Conservation (phyloP, 2,329 filamentous ascomycete species). For the Elsinoe necatrix region DNA sequence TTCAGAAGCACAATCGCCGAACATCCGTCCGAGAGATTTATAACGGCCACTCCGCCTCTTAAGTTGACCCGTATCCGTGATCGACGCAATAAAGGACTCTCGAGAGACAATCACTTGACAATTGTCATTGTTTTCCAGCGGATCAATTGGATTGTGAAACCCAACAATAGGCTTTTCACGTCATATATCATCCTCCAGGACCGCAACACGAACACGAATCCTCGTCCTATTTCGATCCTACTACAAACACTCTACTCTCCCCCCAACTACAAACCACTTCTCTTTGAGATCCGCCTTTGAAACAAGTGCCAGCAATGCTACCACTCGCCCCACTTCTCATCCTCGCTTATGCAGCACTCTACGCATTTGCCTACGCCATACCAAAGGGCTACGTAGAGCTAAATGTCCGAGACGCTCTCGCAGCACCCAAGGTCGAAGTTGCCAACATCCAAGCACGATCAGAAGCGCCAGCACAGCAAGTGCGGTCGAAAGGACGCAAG, state of each 20-base stretch:
- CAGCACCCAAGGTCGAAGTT: neutral
- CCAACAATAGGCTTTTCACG: neutral
- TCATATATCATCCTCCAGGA: neutral
- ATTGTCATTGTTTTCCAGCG: neutral
- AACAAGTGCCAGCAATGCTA: slow-evolving; percentile 14
- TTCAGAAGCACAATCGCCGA: neutral
- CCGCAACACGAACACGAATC: neutral
- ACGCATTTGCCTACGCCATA: slow-evolving; percentile 15
- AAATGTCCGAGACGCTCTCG: slow-evolving; percentile 11
- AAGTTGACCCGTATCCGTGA: neutral
- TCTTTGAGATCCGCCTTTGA: too few relatives aligned
- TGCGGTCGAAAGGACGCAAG: neutral
- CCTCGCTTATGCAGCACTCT: slow-evolving; percentile 13
- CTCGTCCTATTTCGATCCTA: neutral
- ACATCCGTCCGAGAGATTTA: slow-evolving; percentile 10
- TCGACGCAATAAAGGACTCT: neutral
- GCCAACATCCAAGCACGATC: neutral
- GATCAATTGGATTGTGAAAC: neutral
- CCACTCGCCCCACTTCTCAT: slow-evolving; percentile 7
- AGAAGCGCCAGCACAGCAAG: neutral
- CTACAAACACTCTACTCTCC: neutral
- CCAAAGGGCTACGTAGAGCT: slow-evolving; percentile 1
- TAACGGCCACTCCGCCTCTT: slow-evolving; percentile 4
- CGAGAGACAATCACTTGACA: neutral
- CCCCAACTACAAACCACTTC: neutral